Base-by-base conservation (phyloP, 345 rosid genomes). In the Pugionium cornutum region DNA sequence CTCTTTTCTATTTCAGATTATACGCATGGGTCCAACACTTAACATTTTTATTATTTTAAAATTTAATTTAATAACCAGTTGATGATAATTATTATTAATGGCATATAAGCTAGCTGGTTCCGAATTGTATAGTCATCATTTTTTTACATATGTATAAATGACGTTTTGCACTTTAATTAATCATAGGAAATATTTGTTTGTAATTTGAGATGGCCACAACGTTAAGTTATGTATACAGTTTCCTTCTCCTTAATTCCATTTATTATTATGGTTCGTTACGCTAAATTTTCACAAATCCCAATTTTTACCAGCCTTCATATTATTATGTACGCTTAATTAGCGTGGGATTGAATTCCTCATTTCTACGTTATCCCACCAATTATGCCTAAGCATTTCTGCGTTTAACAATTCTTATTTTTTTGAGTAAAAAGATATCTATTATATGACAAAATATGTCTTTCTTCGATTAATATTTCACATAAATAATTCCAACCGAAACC, bases 231-330 rank as follows among this genome's bases (percentile, higher is more conserved):
- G 73, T 63, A 47, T 76, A 70, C 64, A 28, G 60, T 44, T 66
- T 76, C 76, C 76, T 80, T 76, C 52, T 53, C 75, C n/a, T 68
- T 56, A 58, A 72, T 74, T 80, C 47, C 82, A 68, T 88, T 80
- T 60, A 73, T 66, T 61, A 42, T 66, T 80, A 79, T 73, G 83
- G 88, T 86, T 85, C 95, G 96, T 91, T 83, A 91, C 96, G 96
- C 92, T 85, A 89, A 91, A 86, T 87, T 77, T 86, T 87, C 98
- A 76, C 96, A 69, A 77, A 78, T 85, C 85, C 90, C 96, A 25
- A 89, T 43, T 4, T 70, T 27, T 68, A 28, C 66, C 18, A 53
- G 45, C 18, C 31, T 60, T 59, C 54, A 6, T 58, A 72, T 65
- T 59, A 40, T 65, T 80, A 79, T 73, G 83, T 83, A 91, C 96